phyloP scores from a whole-genome alignment of 2,329 filamentous ascomycete species.

The Sporothrix variecibatus region DNA sequence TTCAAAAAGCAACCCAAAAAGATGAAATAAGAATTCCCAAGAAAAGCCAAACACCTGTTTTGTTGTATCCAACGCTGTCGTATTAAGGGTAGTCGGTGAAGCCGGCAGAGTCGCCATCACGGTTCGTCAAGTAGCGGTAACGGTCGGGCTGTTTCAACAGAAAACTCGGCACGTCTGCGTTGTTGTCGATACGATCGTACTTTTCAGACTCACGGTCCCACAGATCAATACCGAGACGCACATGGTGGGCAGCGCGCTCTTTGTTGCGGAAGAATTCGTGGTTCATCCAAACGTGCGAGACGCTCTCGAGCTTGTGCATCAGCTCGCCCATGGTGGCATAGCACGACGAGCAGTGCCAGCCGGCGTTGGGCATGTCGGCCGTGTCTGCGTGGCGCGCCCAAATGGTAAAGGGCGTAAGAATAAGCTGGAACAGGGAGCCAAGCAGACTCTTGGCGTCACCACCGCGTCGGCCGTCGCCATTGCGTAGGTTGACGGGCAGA shows the following conservation, averaged over 20 bases:
- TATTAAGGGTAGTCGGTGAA: conserved; percentile 48
- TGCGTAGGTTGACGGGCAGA: conserved; percentile 55
- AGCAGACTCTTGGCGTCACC: background rate
- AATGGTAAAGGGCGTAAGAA: conserved; percentile 31
- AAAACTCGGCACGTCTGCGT: conserved; percentile 55
- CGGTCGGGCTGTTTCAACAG: conserved; percentile 44
- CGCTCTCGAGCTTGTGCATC: conserved; percentile 57
- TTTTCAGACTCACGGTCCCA: conserved; percentile 53
- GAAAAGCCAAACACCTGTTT: background rate
- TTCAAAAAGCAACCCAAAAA: background rate
- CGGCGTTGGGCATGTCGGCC: conserved; percentile 51
- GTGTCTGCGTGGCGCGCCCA: conserved; percentile 46
- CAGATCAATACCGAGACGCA: conserved; percentile 56
- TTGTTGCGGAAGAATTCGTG: conserved; percentile 49
- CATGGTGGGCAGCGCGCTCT: conserved; percentile 51
- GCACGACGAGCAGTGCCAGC: conserved; percentile 65
- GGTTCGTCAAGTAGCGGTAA: conserved; percentile 49
- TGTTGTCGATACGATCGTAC: conserved; percentile 52
- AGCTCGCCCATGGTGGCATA: conserved; percentile 59
- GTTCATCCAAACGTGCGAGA: conserved; percentile 58
- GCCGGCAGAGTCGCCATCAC: conserved; percentile 50
- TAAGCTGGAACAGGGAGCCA: background rate
- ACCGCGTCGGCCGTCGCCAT: conserved; percentile 44
- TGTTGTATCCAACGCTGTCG: background rate
- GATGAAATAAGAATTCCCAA: background rate